phyloP scores from a whole-genome alignment of 106 monocot species.

The Acorus gramineus region DNA sequence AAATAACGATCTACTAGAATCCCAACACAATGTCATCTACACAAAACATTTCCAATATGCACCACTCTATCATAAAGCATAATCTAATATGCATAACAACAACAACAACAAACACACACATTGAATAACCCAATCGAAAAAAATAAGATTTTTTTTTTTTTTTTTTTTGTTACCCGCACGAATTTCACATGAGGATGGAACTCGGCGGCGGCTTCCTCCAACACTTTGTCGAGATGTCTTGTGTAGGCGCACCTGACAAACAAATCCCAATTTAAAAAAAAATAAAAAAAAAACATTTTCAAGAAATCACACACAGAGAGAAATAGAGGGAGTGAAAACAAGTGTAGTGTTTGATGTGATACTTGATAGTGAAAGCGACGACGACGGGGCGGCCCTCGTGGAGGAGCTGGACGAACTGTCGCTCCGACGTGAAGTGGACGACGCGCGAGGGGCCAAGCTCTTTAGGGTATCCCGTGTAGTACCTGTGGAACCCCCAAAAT shows the following conservation, averaged over 20 bases:
- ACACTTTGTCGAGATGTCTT: conserved; percentile 68
- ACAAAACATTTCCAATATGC: no score
- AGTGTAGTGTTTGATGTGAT: background rate
- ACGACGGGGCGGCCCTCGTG: conserved; percentile 80
- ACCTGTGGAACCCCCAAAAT: conserved; percentile 25
- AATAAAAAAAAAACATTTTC: conserved; percentile 1
- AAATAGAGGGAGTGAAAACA: background rate
- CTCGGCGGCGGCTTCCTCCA: conserved; percentile 83
- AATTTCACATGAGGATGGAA: conserved; percentile 73
- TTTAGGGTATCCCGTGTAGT: conserved; percentile 91
- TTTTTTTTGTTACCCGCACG: conserved; percentile 36
- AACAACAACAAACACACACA: no score
- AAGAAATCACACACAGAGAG: background rate
- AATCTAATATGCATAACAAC: no score
- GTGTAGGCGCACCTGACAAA: conserved; percentile 59
- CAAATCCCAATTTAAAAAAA: background rate
- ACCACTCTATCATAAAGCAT: no score
- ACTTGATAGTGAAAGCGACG: conserved; percentile 89
- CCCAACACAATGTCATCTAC: no score
- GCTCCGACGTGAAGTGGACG: conserved; percentile 79
- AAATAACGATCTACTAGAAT: no score
- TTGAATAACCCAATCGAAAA: no score
- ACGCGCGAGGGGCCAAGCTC: conserved; percentile 68
- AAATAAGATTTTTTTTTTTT: background rate
- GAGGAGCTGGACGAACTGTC: conserved; percentile 79